A percentile compares a stretch with the other conserved stretches of the same genome.
Evolutionary conservation across 75 land plant genomes (phyloP).

Genomic region (Selaginella moellendorffii): DNA sequence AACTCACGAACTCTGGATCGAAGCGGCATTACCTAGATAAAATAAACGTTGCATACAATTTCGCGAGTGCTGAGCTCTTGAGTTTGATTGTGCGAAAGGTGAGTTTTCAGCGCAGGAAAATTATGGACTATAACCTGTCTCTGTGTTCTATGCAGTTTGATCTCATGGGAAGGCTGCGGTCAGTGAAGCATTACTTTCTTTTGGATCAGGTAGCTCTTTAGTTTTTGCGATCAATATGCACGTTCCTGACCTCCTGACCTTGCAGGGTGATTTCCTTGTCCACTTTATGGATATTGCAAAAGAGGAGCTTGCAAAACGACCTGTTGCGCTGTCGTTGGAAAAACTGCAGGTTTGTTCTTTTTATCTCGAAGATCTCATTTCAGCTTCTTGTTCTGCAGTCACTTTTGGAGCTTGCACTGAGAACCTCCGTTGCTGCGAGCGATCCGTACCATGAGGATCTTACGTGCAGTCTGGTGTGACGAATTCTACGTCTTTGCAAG

Average conservation of each 20-base stretch:
- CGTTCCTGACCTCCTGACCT: neutral
- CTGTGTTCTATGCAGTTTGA: slow-evolving; percentile 53
- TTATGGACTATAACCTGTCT: slow-evolving; percentile 1
- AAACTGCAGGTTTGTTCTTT: slow-evolving; percentile 67
- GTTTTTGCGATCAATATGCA: neutral
- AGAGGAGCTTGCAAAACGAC: slow-evolving; percentile 73
- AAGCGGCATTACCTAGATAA: slow-evolving; percentile 76
- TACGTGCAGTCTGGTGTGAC: slow-evolving; percentile 72
- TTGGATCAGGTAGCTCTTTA: slow-evolving; percentile 46
- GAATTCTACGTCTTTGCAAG: neutral
- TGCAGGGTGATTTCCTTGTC: slow-evolving; percentile 93
- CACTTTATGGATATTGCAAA: slow-evolving; percentile 98
- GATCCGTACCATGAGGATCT: slow-evolving; percentile 93
- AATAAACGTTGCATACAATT: slow-evolving; percentile 76
- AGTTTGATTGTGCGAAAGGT: slow-evolving; percentile 77
- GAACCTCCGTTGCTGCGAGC: slow-evolving; percentile 78
- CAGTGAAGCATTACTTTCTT: slow-evolving; percentile 89
- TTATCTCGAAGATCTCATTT: neutral
- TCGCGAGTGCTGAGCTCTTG: slow-evolving; percentile 83
- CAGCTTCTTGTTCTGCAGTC: slow-evolving; percentile 36
- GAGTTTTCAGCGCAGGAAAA: no score
- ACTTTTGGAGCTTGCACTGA: slow-evolving; percentile 82
- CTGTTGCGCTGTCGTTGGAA: slow-evolving; percentile 69
- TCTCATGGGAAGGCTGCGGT: slow-evolving; percentile 65
- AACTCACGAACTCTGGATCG: slow-evolving; percentile 44